Conservation (phyloP, 75 land plant species). For the Pinus tabuliformis region DNA sequence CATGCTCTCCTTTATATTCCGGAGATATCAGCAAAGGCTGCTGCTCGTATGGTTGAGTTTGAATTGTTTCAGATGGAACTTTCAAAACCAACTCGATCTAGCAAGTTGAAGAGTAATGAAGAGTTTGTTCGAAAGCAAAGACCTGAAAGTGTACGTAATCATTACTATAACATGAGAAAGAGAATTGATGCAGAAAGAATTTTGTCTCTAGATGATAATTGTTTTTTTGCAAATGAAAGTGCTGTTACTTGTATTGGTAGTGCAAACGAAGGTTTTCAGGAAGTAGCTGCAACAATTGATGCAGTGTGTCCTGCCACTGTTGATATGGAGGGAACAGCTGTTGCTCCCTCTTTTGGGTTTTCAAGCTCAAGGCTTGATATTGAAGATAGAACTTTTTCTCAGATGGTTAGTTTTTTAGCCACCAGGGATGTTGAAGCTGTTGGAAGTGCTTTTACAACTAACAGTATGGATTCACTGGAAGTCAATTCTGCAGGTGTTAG, state of each 20-base stretch:
- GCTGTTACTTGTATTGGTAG: neutral
- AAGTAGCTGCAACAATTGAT: neutral
- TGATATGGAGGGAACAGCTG: slow-evolving; percentile 7
- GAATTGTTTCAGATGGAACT: slow-evolving; percentile 28
- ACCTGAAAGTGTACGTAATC: slow-evolving; percentile 42
- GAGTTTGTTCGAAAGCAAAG: slow-evolving; percentile 23
- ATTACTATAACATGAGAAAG: slow-evolving; percentile 60
- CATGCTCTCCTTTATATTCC: slow-evolving; percentile 81
- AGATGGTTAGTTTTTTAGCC: slow-evolving; percentile 34
- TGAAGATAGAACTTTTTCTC: slow-evolving; percentile 19
- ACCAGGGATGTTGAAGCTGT: slow-evolving; percentile 23
- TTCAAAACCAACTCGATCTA: slow-evolving; percentile 23
- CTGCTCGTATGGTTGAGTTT: slow-evolving; percentile 60
- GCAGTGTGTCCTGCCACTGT: slow-evolving; percentile 1
- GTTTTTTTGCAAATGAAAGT: neutral
- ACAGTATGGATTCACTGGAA: slow-evolving; percentile 4
- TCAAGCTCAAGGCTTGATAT: slow-evolving; percentile 18
- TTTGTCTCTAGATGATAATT: slow-evolving; percentile 13
- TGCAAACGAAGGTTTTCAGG: slow-evolving; percentile 8
- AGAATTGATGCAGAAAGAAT: slow-evolving; percentile 32
- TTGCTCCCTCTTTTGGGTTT: slow-evolving; percentile 14
- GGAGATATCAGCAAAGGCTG: slow-evolving; percentile 63
- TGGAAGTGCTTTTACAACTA: slow-evolving; percentile 20
- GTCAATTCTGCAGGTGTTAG: slow-evolving; percentile 6
- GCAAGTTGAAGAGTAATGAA: slow-evolving; percentile 30